These are phyloP conservation scores for Astrephomene gubernaculifera DNA, from an alignment of 139 green algal species.

Conservation along the genomic window DNA sequence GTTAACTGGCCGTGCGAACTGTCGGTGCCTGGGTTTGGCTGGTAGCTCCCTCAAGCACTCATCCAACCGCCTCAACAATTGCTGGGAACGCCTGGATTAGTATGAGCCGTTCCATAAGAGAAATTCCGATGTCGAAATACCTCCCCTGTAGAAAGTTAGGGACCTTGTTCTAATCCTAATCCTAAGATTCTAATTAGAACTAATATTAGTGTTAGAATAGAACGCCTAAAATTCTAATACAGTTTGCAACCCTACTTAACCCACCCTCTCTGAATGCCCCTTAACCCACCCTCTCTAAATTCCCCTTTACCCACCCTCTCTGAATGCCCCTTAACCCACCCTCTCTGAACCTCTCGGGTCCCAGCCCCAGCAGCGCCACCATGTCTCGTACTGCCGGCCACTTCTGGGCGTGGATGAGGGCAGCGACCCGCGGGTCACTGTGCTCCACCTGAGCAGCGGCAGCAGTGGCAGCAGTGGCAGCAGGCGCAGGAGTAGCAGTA, in stretches of 20 bases:
- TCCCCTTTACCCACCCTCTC: neutral
- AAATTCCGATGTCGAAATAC: too few relatives aligned
- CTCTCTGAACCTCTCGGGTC: conserved; percentile 47
- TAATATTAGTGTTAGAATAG: neutral
- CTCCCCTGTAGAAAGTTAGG: neutral
- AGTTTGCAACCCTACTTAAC: too few relatives aligned
- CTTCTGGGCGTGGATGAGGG: conserved; percentile 58
- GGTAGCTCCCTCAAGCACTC: too few relatives aligned
- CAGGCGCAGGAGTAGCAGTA: neutral
- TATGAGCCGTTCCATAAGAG: too few relatives aligned
- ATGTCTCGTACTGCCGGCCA: conserved; percentile 66
- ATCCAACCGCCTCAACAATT: too few relatives aligned
- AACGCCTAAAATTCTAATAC: neutral
- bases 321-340: neutral
- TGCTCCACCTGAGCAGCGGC: conserved; percentile 35
- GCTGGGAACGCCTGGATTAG: too few relatives aligned
- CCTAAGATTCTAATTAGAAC: neutral
- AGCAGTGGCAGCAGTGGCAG: neutral
- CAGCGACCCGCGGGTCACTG: conserved; percentile 25
- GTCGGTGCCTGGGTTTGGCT: too few relatives aligned
- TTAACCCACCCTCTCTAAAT: neutral
- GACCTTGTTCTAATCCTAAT: neutral
- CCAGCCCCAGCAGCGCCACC: conserved; percentile 58
- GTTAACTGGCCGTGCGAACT: too few relatives aligned
- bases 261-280: neutral